phyloP scores from a whole-genome alignment of 345 rosid genomes.

The Salix purpurea region DNA sequence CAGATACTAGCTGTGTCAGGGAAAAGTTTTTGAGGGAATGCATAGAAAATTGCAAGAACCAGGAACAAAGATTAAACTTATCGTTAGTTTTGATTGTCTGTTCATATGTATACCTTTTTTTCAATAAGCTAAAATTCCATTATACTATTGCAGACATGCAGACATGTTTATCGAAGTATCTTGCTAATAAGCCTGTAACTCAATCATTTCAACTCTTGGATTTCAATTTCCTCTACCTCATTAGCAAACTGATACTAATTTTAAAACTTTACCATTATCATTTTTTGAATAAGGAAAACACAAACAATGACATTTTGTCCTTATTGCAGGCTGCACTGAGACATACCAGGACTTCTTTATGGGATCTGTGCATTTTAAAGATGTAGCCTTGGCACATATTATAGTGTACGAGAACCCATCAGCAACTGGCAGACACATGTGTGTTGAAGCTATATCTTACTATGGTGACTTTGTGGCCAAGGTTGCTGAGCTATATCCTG shows the following conservation, averaged over 20 bases:
- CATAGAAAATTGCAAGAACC: too few relatives aligned
- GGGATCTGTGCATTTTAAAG: slow-evolving; percentile 92
- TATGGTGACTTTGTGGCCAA: slow-evolving; percentile 85
- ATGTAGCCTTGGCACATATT: slow-evolving; percentile 82
- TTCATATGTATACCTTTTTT: neutral
- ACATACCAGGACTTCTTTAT: slow-evolving; percentile 68
- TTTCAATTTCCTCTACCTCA: neutral
- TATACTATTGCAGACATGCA: neutral
- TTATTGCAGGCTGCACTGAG: slow-evolving; percentile 71
- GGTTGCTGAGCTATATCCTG: slow-evolving; percentile 91
- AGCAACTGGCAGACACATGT: slow-evolving; percentile 79
- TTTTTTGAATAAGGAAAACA: neutral
- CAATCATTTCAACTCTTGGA: neutral
- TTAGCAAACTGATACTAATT: neutral
- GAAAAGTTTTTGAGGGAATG: too few relatives aligned
- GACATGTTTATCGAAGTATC: neutral
- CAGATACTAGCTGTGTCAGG: too few relatives aligned
- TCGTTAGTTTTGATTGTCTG: neutral
- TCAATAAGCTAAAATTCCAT: neutral
- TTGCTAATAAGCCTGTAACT: neutral
- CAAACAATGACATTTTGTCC: neutral
- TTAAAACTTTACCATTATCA: neutral
- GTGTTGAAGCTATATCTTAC: slow-evolving; percentile 83
- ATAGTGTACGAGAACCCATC: slow-evolving; percentile 76
- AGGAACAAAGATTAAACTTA: neutral